Percentiles rank a stretch among this genome's conserved stretches.
phyloP scores from a whole-genome alignment of 495 filamentous ascomycete species.

The Penicillium ucsense region DNA sequence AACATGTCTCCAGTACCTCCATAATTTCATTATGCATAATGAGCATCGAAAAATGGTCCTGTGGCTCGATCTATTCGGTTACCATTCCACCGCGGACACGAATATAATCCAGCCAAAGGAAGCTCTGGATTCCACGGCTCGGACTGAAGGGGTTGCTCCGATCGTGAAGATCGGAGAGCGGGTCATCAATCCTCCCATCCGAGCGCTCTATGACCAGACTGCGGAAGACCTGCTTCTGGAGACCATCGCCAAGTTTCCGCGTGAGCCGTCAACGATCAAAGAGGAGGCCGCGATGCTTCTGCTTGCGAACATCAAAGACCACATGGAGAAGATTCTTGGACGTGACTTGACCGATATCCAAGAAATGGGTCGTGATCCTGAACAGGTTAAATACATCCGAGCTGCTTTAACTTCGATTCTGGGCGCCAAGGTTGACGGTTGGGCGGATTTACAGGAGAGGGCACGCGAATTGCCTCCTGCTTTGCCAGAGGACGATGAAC shows the following conservation, averaged over 20 bases:
- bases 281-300: conserved; percentile 42
- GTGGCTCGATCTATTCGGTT: conserved; percentile 78
- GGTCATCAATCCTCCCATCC: conserved; percentile 35
- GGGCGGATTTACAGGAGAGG: conserved; percentile 36
- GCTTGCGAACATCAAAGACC: conserved; percentile 40
- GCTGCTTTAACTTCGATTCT: conserved; percentile 37
- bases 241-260: conserved; percentile 39
- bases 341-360: conserved; percentile 37
- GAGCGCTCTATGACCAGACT: conserved; percentile 38
- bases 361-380: conserved; percentile 40
- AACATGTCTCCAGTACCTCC: conserved; percentile 79
- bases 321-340: conserved; percentile 41
- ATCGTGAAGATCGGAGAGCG: conserved; percentile 38
- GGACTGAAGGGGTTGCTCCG: conserved; percentile 33
- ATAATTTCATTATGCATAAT: conserved; percentile 87
- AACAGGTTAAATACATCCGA: conserved; percentile 39
- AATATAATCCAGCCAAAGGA: conserved; percentile 41
- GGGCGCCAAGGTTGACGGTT: conserved; percentile 39
- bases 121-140: conserved; percentile 28
- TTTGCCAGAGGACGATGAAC: conserved; percentile 26
- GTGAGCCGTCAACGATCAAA: conserved; percentile 39
- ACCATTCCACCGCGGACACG: conserved; percentile 44
- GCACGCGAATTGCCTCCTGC: conserved; percentile 33
- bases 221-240: conserved; percentile 38
- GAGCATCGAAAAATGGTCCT: conserved; percentile 85